Evolutionary conservation across 495 filamentous ascomycete species (phyloP).

Genomic region (Chaetomium fimeti): DNA sequence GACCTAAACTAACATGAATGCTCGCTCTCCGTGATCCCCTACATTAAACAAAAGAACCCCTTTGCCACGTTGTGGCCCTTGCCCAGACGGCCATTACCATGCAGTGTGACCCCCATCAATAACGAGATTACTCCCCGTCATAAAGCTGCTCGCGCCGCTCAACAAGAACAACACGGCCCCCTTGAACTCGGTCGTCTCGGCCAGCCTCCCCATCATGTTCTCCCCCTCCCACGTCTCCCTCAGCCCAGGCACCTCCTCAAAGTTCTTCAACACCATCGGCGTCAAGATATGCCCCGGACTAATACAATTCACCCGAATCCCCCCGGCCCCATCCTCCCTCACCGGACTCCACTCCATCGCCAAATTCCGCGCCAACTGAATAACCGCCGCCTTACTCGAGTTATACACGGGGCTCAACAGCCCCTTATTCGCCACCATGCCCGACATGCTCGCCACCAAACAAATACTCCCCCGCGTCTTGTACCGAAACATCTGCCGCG

Average conservation of each 20-base stretch:
- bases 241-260: conserved; percentile 60
- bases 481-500: conserved; percentile 73
- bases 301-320: conserved; percentile 66
- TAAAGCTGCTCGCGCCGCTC: conserved; percentile 67
- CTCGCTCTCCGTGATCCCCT: not conserved
- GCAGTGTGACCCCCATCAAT: conserved; percentile 64
- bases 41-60: too few species aligned
- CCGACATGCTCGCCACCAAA: conserved; percentile 74
- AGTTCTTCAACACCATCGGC: conserved; percentile 67
- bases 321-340: conserved; percentile 43
- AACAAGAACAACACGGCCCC: conserved; percentile 58
- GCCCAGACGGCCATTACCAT: conserved; percentile 27
- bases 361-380: conserved; percentile 61
- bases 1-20: too few species aligned
- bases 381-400: conserved; percentile 66
- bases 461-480: conserved; percentile 69
- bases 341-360: conserved; percentile 69
- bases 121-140: conserved; percentile 63
- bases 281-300: conserved; percentile 72
- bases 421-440: conserved; percentile 68
- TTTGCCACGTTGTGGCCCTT: too few species aligned
- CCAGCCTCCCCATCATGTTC: conserved; percentile 69
- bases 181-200: conserved; percentile 63
- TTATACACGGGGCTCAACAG: conserved; percentile 68
- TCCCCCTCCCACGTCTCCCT: conserved; percentile 61